Base-by-base conservation (phyloP, 2,329 filamentous ascomycete species). In the Cordyceps pruinosa region DNA sequence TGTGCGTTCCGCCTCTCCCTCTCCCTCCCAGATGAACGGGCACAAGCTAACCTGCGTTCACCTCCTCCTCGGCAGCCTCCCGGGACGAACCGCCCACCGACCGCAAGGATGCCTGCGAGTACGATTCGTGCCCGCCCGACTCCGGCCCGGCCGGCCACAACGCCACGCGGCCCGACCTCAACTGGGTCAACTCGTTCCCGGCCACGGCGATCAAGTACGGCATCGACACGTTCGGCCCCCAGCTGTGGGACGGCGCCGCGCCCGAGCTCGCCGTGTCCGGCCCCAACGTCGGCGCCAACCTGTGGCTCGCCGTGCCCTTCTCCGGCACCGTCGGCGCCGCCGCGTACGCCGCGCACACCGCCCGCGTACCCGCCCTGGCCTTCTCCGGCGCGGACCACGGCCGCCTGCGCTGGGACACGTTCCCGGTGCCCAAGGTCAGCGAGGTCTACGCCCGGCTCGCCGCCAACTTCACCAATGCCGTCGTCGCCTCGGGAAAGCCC, bases 141-240 rank as follows among this genome's bases (percentile, higher is more conserved):
- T 82, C 78, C 63, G 78, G 80, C 2, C 72, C 83, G 1, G 74
- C 75, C 17, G 86, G 86, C 39, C 68, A 70, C 62, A 86, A 89
- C 64, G 69, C 73, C 10, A 78, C 78, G 0, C 74, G 81, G 59
- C 74, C 81, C 0, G 78, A 80, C 5, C 75, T 88, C 46, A 86
- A 88, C 75, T 89, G 86, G 75, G 86, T 89, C 58, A 89, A 89
- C 73, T 85, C 83, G 0, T 88, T 75, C 70, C 85, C 86, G 0
- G 82, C 83, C 2, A 88, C 85, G 0, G 74, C 82, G 2, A 83
- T 54, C 9, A 26, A 37, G 58, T 79, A 81, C 66, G 86, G 85
- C 37, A 82, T 88, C 66, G 71, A 82, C 59, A 77, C 72, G 5
- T 75, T 84, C 35, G 78, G 76, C 0, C 77, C 79, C 0, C 71